Evolutionary conservation across 2,329 filamentous ascomycete species (phyloP).

Genomic region (Talaromyces sp.): DNA sequence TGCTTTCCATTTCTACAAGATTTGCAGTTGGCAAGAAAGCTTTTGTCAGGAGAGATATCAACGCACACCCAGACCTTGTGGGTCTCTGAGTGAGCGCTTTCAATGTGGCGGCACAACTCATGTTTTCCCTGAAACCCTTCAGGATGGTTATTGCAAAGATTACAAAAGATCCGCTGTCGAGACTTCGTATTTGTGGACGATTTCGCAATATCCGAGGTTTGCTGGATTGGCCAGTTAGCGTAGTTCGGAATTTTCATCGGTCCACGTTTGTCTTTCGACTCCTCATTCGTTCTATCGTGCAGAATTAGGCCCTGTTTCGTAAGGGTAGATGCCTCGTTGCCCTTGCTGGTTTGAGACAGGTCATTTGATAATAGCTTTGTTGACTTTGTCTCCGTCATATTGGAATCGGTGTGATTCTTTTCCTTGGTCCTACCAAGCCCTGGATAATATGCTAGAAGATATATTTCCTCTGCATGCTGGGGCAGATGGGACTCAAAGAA

Average conservation of each 20-base stretch:
- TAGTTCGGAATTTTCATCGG: neutral
- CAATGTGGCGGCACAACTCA: conserved; percentile 68
- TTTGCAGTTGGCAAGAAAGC: conserved; percentile 78
- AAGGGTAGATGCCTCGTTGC: neutral
- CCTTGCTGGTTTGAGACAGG: neutral
- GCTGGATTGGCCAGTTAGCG: neutral
- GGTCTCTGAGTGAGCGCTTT: conserved; percentile 62
- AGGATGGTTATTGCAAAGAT: conserved; percentile 67
- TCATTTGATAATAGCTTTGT: neutral
- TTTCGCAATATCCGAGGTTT: neutral
- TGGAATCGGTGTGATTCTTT: neutral
- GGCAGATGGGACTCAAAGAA: neutral
- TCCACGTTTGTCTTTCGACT: neutral
- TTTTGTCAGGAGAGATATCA: conserved; percentile 57
- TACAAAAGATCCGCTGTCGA: conserved; percentile 58
- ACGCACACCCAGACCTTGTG: conserved; percentile 64
- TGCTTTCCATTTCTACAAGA: conserved; percentile 72
- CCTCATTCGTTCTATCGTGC: neutral
- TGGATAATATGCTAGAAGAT: neutral
- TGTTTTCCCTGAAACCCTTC: conserved; percentile 86
- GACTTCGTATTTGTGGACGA: neutral
- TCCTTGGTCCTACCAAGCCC: neutral
- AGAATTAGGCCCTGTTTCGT: neutral
- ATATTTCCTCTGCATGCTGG: neutral
- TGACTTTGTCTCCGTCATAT: neutral